Evolutionary conservation across 345 rosid species (phyloP).

Genomic region (Eucalyptus microcorys): DNA sequence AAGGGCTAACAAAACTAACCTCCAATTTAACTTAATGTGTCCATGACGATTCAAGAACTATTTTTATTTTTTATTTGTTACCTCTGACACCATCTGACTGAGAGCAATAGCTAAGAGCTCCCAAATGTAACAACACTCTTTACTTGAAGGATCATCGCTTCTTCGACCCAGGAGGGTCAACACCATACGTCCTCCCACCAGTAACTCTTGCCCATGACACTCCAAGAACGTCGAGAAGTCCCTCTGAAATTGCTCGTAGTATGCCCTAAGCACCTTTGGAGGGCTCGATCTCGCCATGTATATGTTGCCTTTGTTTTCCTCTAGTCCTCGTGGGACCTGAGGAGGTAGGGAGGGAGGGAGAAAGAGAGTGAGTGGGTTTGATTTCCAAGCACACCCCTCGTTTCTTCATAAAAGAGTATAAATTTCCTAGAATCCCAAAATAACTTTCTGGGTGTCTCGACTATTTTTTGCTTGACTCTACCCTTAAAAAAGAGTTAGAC

Average conservation of each 20-base stretch:
- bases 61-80: not conserved
- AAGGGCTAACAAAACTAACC: not conserved
- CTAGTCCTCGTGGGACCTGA: constrained; percentile 33
- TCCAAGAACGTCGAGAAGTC: constrained; percentile 25
- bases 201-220: constrained; percentile 30
- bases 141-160: constrained; percentile 28
- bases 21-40: not conserved
- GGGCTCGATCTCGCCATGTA: constrained; percentile 32
- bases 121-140: constrained; percentile 38
- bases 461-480: not conserved
- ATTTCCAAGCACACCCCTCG: not conserved
- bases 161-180: constrained; percentile 25
- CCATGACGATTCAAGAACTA: not conserved
- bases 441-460: not conserved
- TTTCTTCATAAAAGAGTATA: not conserved
- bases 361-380: not conserved
- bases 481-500: not conserved
- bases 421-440: not conserved
- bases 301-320: constrained; percentile 27
- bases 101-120: constrained; percentile 39
- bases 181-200: constrained; percentile 35
- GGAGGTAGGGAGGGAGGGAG: not conserved
- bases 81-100: constrained; percentile 29
- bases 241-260: constrained; percentile 21
- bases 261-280: constrained; percentile 16